phyloP scores from a whole-genome alignment of 441 rosid species.

The Populus hybrid region DNA sequence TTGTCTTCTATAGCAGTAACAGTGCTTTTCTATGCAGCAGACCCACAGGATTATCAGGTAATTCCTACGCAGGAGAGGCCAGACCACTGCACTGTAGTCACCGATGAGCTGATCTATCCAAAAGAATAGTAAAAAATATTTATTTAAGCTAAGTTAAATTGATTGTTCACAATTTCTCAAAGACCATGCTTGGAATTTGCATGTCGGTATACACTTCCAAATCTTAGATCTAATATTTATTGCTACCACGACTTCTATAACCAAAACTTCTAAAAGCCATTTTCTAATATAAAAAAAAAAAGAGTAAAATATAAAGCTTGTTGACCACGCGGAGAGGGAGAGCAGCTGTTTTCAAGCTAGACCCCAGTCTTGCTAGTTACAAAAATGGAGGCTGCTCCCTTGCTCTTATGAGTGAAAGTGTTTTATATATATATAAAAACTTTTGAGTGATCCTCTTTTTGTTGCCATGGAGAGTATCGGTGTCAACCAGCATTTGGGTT shows the following conservation, averaged over 20 bases:
- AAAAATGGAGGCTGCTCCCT: neutral
- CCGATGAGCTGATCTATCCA: neutral
- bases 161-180: neutral
- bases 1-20: no score
- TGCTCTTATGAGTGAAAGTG: no score
- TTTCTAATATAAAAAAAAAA: neutral
- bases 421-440: no score
- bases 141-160: no score
- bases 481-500: no score
- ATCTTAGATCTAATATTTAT: neutral
- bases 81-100: no score
- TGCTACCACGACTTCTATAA: neutral
- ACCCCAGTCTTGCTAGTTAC: conserved; percentile 3
- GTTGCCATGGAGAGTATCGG: no score
- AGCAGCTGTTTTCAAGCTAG: conserved; percentile 1
- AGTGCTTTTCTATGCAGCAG: neutral
- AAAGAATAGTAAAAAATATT: neutral
- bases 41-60: neutral
- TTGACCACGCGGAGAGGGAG: conserved; percentile 22
- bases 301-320: conserved; percentile 7
- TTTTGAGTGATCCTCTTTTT: no score
- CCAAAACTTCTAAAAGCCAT: neutral
- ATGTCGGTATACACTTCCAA: neutral
- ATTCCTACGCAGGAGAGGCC: no score
- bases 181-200: neutral